phyloP scores from a whole-genome alignment of 768 basidiomycete species.

The Suillus sp. region DNA sequence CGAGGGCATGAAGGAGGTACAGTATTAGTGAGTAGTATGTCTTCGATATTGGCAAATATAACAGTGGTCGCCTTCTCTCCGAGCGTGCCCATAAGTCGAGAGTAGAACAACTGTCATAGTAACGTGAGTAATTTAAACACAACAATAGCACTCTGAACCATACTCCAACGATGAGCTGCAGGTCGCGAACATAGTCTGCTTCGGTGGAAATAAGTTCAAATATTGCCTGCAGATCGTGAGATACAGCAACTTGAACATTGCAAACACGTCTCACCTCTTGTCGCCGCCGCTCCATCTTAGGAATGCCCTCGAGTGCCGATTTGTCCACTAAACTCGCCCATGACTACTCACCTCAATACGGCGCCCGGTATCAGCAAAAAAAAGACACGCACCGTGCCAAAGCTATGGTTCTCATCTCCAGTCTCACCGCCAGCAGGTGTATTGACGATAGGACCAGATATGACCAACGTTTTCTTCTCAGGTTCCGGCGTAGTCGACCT shows the following conservation, averaged over 20 bases:
- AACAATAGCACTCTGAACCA: conserved; percentile 17
- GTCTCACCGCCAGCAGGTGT: conserved; percentile 52
- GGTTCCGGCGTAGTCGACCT: conserved; percentile 50
- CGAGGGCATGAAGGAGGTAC: conserved; percentile 36
- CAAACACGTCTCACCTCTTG: conserved; percentile 65
- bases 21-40: conserved; percentile 87
- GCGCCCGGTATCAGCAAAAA: conserved; percentile 11
- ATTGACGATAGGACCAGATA: conserved; percentile 69
- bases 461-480: conserved; percentile 51
- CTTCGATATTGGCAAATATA: conserved; percentile 93
- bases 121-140: conserved; percentile 7
- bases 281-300: conserved; percentile 74
- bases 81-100: conserved; percentile 69
- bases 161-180: conserved; percentile 92
- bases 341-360: conserved; percentile 47
- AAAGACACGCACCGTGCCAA: conserved; percentile 2
- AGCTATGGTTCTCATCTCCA: conserved; percentile 3
- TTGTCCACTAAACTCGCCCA: conserved; percentile 94
- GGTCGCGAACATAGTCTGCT: conserved; percentile 82
- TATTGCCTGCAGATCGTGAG: conserved; percentile 59
- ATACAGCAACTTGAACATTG: neutral
- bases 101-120: conserved; percentile 74
- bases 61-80: conserved; percentile 76
- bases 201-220: conserved; percentile 96
- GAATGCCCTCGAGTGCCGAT: conserved; percentile 79